Conservation (phyloP, 2,329 filamentous ascomycete species). For the Scopulariopsis brevicaulis region DNA sequence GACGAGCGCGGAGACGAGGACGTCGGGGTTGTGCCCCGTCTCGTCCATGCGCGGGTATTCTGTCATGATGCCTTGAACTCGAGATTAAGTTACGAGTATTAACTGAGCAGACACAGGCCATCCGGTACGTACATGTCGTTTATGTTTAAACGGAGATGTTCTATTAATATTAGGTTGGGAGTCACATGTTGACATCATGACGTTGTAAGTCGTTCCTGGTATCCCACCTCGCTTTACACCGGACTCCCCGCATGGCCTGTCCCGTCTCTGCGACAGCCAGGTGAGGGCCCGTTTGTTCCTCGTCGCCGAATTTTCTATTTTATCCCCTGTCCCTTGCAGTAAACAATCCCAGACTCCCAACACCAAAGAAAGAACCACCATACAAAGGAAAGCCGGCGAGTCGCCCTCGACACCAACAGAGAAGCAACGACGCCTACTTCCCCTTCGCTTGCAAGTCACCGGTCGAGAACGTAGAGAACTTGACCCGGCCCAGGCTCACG, state of each 20-base stretch:
- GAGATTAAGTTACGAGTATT: too few relatives aligned
- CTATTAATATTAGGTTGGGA: background rate
- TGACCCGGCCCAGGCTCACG: constrained; percentile 24
- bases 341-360: background rate
- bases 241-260: background rate
- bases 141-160: background rate
- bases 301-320: background rate
- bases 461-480: constrained; percentile 35
- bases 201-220: background rate
- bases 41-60: background rate
- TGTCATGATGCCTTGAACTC: background rate
- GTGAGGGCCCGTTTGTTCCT: background rate
- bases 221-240: background rate
- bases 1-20: constrained; percentile 37
- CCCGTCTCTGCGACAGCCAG: too few relatives aligned
- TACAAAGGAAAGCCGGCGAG: too few relatives aligned
- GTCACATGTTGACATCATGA: background rate
- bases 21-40: constrained; percentile 21
- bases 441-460: constrained; percentile 26
- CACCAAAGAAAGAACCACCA: background rate
- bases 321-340: background rate
- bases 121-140: background rate
- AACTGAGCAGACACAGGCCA: background rate
- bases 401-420: too few relatives aligned
- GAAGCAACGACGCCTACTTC: background rate